These are phyloP conservation scores for Pseudocercospora pini-densiflorae DNA, from an alignment of 2,329 filamentous ascomycete species.

Conservation along the genomic window DNA sequence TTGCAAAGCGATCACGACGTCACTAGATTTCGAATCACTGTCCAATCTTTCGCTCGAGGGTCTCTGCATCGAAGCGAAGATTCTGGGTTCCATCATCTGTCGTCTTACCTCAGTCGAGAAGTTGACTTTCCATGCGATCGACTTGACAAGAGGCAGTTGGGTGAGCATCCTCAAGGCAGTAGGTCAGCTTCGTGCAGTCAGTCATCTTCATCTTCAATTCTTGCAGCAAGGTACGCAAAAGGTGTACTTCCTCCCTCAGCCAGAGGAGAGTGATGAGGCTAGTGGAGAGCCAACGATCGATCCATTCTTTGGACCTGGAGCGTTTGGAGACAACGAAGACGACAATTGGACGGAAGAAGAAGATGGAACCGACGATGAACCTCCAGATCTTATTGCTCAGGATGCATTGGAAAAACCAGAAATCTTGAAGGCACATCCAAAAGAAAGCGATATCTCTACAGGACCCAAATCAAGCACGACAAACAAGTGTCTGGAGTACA, in stretches of 20 bases:
- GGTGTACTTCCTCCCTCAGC: conserved; percentile 34
- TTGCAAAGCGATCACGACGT: conserved; percentile 13
- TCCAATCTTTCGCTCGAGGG: conserved; percentile 22
- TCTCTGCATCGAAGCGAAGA: conserved; percentile 16
- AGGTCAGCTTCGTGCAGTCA: conserved; percentile 26
- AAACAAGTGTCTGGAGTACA: conserved; percentile 3
- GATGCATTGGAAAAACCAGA: not conserved
- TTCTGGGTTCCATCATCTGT: conserved; percentile 20
- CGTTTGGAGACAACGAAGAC: conserved; percentile 1
- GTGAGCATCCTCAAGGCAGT: conserved; percentile 31
- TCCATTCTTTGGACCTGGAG: conserved; percentile 4
- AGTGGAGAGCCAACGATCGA: not conserved
- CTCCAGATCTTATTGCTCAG: conserved; percentile 13
- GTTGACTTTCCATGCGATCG: conserved; percentile 23
- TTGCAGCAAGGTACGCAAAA: conserved; percentile 28
- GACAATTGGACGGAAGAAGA: conserved; percentile 19
- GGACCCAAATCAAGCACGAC: not conserved
- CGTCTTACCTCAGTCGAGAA: conserved; percentile 14
- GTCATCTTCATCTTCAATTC: conserved; percentile 37
- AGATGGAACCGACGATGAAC: conserved; percentile 8
- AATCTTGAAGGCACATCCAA: not conserved
- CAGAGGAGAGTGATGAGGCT: conserved; percentile 11
- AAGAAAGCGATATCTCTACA: not conserved
- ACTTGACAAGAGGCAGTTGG: conserved; percentile 32
- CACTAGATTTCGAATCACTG: conserved; percentile 20